Evolutionary conservation across 2,329 filamentous ascomycete genomes (phyloP), one percentile per base, ranked within the genome.

Genomic region (Penicillium sp.): DNA sequence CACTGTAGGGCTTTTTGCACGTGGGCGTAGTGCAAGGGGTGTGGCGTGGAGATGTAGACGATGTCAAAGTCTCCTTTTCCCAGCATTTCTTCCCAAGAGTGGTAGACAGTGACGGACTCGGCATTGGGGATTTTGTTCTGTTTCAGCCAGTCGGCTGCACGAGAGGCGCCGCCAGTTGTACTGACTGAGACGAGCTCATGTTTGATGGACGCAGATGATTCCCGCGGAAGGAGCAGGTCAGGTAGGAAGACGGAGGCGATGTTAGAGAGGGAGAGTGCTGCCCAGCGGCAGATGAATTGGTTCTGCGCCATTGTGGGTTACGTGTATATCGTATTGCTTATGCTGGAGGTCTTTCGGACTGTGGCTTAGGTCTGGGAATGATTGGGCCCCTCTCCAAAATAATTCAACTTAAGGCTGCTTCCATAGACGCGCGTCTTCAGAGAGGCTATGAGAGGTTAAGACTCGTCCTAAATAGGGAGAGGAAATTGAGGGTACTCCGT

Each of bases 11-110:
- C 68, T 42, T 64, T 63, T 47, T 57, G 35, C 8, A 67, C 63
- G 50, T 71, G 62, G 47, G 65, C 56, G 57, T 71, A 72, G 55
- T 71, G 69, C 42, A 69, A 47, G 15, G 68, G 61, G 54, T 72
- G 69, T 20, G 69, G 70, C 34, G 69, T 71, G 45, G 70, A 71
- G 51, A 72, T 69, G 64, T 72, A 72, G 15, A 72, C 66, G 52
- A 71, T 54, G 53, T 71, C 70, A 53, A 70, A 71, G 51, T 71
- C 64, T 45, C 64, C 67, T 53, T 67, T 57, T 60, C 66, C 57
- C 39, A 71, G 60, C 68, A 71, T 65, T 35, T 55, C 63, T 58
- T 71, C 60, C 67, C 63, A 69, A 17, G 64, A 67, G 53, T 60
- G 49, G 58, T 67, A 69, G 42, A 71, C 55, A 2, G 54, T 51